phyloP scores from a whole-genome alignment of 768 basidiomycete genomes.

The Rhizopogon roseolus region DNA sequence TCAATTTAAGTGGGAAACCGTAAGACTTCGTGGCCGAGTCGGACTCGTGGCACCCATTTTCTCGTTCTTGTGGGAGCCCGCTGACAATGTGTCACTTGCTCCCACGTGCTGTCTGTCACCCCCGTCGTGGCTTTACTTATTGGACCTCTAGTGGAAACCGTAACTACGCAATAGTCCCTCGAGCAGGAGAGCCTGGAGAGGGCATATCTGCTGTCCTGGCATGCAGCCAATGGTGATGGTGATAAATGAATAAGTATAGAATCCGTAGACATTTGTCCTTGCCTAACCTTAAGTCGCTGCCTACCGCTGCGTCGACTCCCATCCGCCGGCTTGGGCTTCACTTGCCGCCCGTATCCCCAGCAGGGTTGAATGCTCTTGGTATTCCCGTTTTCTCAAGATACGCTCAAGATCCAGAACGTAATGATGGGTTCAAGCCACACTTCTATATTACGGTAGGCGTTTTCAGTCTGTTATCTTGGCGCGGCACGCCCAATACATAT shows the following conservation, averaged over 20 bases:
- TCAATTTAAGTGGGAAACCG: background rate
- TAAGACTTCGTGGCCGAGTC: background rate
- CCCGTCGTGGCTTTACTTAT: background rate
- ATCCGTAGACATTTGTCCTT: conserved; percentile 12
- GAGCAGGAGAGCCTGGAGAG: background rate
- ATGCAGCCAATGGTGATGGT: conserved; percentile 1
- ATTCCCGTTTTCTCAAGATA: background rate
- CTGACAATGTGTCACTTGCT: background rate
- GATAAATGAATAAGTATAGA: conserved; percentile 6
- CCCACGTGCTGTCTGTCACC: background rate
- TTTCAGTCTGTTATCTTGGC: conserved; percentile 9
- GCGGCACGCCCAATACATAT: background rate
- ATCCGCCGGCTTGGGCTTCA: conserved; percentile 9
- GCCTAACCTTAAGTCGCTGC: conserved; percentile 2
- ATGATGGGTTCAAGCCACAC: background rate
- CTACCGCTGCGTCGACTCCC: background rate
- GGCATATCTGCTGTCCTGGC: background rate
- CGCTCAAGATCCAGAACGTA: background rate
- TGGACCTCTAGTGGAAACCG: background rate
- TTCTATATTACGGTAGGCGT: conserved; percentile 6
- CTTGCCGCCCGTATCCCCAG: conserved; percentile 8
- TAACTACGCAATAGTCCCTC: background rate
- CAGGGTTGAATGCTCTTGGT: conserved; percentile 7
- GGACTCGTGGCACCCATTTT: background rate
- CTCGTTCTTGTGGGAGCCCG: background rate